These are phyloP conservation scores for Trichomonascus vanleenenianus DNA, from an alignment of 805 yeast species.

Conservation along the genomic window DNA sequence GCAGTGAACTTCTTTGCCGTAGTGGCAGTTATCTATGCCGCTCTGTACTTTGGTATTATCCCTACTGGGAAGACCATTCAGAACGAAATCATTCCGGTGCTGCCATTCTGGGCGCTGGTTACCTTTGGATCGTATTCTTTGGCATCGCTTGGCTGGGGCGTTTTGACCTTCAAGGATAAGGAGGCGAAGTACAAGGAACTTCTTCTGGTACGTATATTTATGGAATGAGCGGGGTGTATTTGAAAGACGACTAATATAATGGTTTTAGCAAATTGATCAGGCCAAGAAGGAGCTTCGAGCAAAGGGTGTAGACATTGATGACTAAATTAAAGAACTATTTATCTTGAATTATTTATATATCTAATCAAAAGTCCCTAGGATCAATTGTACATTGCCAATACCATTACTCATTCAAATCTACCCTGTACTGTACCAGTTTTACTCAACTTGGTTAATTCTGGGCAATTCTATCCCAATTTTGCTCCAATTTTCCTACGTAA, in stretches of 20 bases:
- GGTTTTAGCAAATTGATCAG: constrained; percentile 41
- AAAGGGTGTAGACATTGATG: constrained; percentile 45
- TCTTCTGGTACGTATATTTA: constrained; percentile 31
- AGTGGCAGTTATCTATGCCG: constrained; percentile 45
- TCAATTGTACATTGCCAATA: no score
- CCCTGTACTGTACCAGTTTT: no score
- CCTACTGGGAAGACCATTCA: constrained; percentile 45
- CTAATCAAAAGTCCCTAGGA: no score
- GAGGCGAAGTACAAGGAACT: constrained; percentile 59
- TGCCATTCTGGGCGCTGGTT: constrained; percentile 66
- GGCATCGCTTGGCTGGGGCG: constrained; percentile 62
- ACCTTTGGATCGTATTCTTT: constrained; percentile 63
- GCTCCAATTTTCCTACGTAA: no score
- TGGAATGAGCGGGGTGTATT: neutral
- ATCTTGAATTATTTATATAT: neutral
- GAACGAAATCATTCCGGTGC: constrained; percentile 50
- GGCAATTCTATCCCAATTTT: no score
- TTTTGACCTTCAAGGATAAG: constrained; percentile 61
- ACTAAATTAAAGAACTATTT: neutral
- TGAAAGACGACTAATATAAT: neutral
- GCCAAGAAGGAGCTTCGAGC: constrained; percentile 51
- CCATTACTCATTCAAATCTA: no score
- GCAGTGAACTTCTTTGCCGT: constrained; percentile 41
- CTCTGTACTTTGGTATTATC: constrained; percentile 43
- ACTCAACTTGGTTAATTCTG: no score